Conservation (phyloP, 2,329 filamentous ascomycete genomes). For the Raffaelea deltoideospora region DNA sequence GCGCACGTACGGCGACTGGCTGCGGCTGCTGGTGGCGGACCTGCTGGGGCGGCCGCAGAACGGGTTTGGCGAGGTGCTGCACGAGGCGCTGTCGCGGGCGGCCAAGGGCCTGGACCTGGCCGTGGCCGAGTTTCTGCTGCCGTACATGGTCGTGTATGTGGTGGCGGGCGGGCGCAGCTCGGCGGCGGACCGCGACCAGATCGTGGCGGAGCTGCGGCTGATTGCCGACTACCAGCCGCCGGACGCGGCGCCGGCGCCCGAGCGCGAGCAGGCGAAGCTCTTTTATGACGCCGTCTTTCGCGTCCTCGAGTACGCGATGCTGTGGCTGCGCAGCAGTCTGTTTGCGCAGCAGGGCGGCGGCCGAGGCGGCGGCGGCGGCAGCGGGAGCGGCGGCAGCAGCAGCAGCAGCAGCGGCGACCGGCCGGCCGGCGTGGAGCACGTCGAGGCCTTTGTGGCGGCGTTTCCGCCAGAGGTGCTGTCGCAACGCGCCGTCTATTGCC, state of each 20-base stretch:
- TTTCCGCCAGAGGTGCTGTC: conserved; percentile 67
- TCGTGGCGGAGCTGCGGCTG: conserved; percentile 58
- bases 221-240: conserved; percentile 51
- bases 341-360: conserved; percentile 49
- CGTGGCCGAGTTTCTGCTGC: conserved; percentile 76
- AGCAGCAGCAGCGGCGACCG: too few species aligned
- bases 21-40: conserved; percentile 66
- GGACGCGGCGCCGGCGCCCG: conserved; percentile 36
- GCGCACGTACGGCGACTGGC: conserved; percentile 64
- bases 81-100: conserved; percentile 65
- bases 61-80: conserved; percentile 59
- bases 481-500: conserved; percentile 78
- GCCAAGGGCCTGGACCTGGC: conserved; percentile 75
- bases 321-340: conserved; percentile 64
- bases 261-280: conserved; percentile 62
- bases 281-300: conserved; percentile 87
- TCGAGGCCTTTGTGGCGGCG: conserved; percentile 34
- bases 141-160: conserved; percentile 73
- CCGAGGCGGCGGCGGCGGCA: too few species aligned
- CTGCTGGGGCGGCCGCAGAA: conserved; percentile 66
- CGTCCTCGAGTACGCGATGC: conserved; percentile 78
- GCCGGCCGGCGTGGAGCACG: conserved; percentile 27
- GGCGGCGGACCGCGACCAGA: conserved; percentile 42
- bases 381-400: too few species aligned
- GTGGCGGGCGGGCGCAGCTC: conserved; percentile 44